Evolutionary conservation across 495 filamentous ascomycete genomes (phyloP), one percentile per base, ranked within the genome.

Genomic region (Lepraria neglecta): DNA sequence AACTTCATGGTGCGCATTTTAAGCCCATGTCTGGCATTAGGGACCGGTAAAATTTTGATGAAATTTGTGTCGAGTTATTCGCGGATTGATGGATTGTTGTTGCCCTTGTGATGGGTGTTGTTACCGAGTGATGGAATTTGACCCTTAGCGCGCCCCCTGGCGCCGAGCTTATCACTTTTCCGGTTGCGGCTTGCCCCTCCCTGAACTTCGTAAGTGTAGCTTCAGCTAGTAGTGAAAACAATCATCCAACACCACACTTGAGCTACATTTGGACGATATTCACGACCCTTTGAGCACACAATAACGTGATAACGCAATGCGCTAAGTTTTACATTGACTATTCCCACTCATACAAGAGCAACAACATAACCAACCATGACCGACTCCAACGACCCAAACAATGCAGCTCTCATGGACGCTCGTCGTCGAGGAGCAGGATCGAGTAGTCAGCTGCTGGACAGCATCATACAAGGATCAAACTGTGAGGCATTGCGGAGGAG

Each of bases 381-480:
- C 35, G 63, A 65, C 47, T 42, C 64, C 43, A 58, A 59, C 12
- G 56, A 64, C 21, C 54, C 75, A 73, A 85, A 74, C 68, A 70
- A 74, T 50, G 79, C 78, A 42, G 78, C 79, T 31, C 69, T 81
- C 43, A 78, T 80, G 61, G 76, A 75, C 70, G 76, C 75, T 63
- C 72, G 77, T 38, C 35, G 35, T 38, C 3, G 46, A 73, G 77
- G 60, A 44, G 92, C 90, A 57, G 92, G 94, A 69, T 84, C 87
- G 61, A 84, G 82, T 71, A 90, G 86, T 62, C 82, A 87, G 68
- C 83, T 98, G 68, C 84, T 98, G 72, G 95, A 97, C 68, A 91
- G 86, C 75, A 98, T 98, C 69, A 90, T 97, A 66, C 88, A 92
- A 65, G 90, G 88, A 61, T 95, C 92, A 61, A 98, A 98, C 78